Percentiles rank a stretch among this genome's conserved stretches.
Conservation (phyloP, 1,284 basidiomycete genomes). For the Ustanciosporium gigantosporum region DNA sequence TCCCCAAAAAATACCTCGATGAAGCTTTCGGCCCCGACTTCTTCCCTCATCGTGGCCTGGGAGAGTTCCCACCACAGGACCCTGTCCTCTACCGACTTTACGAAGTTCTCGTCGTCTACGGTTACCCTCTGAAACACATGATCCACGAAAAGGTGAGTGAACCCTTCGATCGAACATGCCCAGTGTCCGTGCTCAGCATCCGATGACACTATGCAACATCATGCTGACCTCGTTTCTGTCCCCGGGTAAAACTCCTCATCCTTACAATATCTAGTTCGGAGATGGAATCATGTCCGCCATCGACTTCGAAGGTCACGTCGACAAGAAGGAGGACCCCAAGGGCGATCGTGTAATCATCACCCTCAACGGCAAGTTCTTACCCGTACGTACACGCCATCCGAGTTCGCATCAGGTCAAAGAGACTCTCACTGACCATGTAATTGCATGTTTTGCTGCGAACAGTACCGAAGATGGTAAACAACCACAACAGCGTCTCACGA, state of each 20-base stretch:
- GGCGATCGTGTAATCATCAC: conserved; percentile 55
- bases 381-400: too few species aligned
- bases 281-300: conserved; percentile 56
- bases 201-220: too few species aligned
- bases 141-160: conserved; percentile 56
- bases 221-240: neutral
- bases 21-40: conserved; percentile 42
- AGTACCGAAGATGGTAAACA: too few species aligned
- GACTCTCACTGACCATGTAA: too few species aligned
- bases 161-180: too few species aligned
- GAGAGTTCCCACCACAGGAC: conserved; percentile 46
- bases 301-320: conserved; percentile 53
- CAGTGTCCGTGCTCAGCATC: too few species aligned
- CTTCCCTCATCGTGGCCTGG: conserved; percentile 47
- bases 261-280: conserved; percentile 26
- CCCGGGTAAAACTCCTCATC: neutral
- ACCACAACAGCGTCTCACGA: too few species aligned
- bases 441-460: too few species aligned
- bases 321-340: conserved; percentile 41
- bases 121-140: conserved; percentile 48
- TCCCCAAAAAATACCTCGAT: conserved; percentile 22
- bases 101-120: conserved; percentile 52
- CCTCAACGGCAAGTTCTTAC: conserved; percentile 52
- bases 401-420: too few species aligned
- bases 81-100: conserved; percentile 40